These are phyloP conservation scores for Vicia faba DNA, from an alignment of 306 rosid genomes.

Conservation along the genomic window DNA sequence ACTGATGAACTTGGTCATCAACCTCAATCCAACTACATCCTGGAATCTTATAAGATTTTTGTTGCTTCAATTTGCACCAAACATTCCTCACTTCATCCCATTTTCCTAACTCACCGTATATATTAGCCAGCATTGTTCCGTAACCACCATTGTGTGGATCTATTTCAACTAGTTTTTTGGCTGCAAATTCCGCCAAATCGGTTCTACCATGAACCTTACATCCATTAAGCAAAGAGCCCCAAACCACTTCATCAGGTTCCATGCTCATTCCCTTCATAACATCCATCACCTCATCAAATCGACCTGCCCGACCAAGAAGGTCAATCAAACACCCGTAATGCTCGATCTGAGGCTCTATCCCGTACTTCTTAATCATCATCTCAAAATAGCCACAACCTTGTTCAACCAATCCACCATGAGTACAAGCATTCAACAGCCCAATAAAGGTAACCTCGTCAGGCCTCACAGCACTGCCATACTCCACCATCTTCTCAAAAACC, in stretches of 20 bases:
- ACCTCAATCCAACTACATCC: conserved; percentile 90
- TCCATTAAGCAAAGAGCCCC: conserved; percentile 84
- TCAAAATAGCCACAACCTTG: conserved; percentile 61
- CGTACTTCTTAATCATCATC: conserved; percentile 51
- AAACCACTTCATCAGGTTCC: conserved; percentile 81
- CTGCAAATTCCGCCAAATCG: conserved; percentile 70
- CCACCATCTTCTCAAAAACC: conserved; percentile 62
- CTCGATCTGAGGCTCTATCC: conserved; percentile 63
- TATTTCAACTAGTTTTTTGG: conserved; percentile 58
- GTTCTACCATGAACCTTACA: conserved; percentile 67
- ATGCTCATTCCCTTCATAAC: conserved; percentile 63
- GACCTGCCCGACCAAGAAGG: conserved; percentile 79
- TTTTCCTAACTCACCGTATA: conserved; percentile 63
- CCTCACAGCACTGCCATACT: conserved; percentile 26
- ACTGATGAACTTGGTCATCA: conserved; percentile 63
- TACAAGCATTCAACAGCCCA: conserved; percentile 77
- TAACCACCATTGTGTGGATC: conserved; percentile 78
- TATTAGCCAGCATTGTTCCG: conserved; percentile 60
- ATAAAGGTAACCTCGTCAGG: conserved; percentile 78
- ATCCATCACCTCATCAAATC: conserved; percentile 70
- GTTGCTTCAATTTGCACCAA: conserved; percentile 57
- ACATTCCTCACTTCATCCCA: conserved; percentile 78
- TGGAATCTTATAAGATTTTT: conserved; percentile 59
- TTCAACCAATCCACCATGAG: conserved; percentile 78
- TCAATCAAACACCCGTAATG: conserved; percentile 86